Conservation (phyloP, 2,329 filamentous ascomycete genomes). For the Phaeomoniella chlamydospora region DNA sequence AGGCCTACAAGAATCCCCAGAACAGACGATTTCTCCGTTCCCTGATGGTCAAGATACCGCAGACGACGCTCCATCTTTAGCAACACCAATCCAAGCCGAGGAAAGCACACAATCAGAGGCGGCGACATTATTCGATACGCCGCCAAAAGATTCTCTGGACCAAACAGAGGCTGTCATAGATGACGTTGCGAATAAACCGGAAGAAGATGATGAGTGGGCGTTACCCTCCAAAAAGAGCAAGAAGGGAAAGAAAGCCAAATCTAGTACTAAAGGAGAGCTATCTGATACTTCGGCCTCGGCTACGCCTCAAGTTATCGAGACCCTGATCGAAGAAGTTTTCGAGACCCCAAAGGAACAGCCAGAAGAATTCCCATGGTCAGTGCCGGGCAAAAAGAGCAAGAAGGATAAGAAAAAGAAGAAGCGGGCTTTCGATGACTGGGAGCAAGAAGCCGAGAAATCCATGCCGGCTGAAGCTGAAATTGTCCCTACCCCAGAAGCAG, state of each 20-base stretch:
- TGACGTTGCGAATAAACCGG: background rate
- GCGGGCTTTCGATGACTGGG: background rate
- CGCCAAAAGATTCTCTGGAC: background rate
- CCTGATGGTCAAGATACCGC: background rate
- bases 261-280: background rate
- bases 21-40: background rate
- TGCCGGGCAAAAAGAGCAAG: conserved; percentile 5
- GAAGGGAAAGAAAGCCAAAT: conserved; percentile 12
- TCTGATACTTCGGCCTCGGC: background rate
- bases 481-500: no score
- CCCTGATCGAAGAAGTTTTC: background rate
- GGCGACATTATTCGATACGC: background rate
- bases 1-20: background rate
- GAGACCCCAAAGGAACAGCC: background rate
- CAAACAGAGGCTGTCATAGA: background rate
- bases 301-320: background rate
- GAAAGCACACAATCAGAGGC: background rate
- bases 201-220: conserved; percentile 2
- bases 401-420: conserved; percentile 3
- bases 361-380: conserved; percentile 1
- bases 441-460: background rate
- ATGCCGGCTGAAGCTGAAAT: background rate
- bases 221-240: conserved; percentile 4
- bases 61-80: background rate
- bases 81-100: background rate